phyloP scores from a whole-genome alignment of 2,329 filamentous ascomycete genomes.

The Gaeumannomyces sp. region DNA sequence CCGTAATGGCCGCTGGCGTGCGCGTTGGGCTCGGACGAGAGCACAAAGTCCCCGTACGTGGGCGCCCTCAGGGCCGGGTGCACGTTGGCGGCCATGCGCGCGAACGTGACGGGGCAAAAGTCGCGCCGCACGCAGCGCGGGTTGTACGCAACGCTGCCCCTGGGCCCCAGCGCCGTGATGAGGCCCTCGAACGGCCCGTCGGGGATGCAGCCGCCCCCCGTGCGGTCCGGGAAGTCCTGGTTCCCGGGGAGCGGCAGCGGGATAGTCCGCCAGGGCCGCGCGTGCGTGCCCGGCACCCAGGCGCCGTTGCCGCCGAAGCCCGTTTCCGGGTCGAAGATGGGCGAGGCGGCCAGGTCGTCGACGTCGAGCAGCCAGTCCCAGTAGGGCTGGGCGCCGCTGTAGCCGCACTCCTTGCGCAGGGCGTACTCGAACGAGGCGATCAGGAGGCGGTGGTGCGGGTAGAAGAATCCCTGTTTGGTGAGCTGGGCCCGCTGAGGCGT shows the following conservation, averaged over 20 bases:
- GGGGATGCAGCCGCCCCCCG: slow-evolving; percentile 49
- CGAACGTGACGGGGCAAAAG: slow-evolving; percentile 3
- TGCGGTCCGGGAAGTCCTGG: slow-evolving; percentile 25
- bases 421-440: slow-evolving; percentile 25
- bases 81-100: background rate
- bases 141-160: slow-evolving; percentile 16
- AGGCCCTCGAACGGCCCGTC: slow-evolving; percentile 39
- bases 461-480: slow-evolving; percentile 18
- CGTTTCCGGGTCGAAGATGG: slow-evolving; percentile 48
- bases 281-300: slow-evolving; percentile 14
- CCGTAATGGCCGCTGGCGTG: slow-evolving; percentile 10
- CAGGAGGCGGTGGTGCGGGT: slow-evolving; percentile 27
- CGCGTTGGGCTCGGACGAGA: slow-evolving; percentile 1
- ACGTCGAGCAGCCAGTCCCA: slow-evolving; percentile 47
- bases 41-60: slow-evolving; percentile 1
- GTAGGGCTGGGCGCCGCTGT: slow-evolving; percentile 32
- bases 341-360: slow-evolving; percentile 39
- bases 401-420: slow-evolving; percentile 28
- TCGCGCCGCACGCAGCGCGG: slow-evolving; percentile 10
- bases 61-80: background rate
- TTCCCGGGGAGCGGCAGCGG: too few relatives aligned
- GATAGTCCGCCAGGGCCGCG: slow-evolving; percentile 8
- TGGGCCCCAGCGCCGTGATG: slow-evolving; percentile 27
- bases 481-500: too few relatives aligned
- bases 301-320: slow-evolving; percentile 42